These are phyloP conservation scores for Lentinula lateritia DNA, from an alignment of 768 basidiomycete species.

Conservation along the genomic window DNA sequence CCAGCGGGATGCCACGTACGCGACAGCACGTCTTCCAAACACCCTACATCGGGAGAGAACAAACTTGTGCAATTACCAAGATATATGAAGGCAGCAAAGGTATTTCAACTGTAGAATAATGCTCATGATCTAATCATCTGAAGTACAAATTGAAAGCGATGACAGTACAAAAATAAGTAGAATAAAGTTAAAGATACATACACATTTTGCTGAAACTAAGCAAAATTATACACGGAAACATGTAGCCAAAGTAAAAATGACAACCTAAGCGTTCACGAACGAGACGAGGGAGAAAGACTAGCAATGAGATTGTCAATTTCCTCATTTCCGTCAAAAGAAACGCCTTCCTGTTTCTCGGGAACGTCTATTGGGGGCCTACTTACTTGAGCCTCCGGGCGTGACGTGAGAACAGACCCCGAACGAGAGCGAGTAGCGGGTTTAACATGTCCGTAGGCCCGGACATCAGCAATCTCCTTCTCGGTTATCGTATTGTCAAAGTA, in stretches of 20 bases:
- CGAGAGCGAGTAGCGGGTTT: conserved; percentile 5
- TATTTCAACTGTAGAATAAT: neutral
- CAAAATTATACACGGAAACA: neutral
- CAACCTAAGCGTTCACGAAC: neutral
- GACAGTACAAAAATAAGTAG: neutral
- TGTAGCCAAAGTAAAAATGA: neutral
- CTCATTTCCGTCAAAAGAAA: conserved; percentile 18
- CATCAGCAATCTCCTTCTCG: conserved; percentile 11
- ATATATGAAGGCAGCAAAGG: neutral
- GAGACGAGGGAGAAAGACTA: conserved; percentile 17
- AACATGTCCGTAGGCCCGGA: conserved; percentile 5
- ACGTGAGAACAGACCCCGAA: conserved; percentile 4
- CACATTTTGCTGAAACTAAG: neutral
- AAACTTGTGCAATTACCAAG: neutral
- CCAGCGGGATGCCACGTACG: no score
- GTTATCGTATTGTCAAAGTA: conserved; percentile 31
- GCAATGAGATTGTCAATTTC: conserved; percentile 22
- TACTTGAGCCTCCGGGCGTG: conserved; percentile 4
- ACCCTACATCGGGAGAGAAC: neutral
- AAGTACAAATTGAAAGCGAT: neutral
- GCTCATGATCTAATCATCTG: neutral
- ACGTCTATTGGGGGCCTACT: neutral
- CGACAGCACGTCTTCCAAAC: no score
- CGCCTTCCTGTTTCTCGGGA: neutral
- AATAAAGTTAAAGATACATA: neutral